Evolutionary conservation across 306 rosid species (phyloP).

Genomic region (Quillaja saponaria): DNA sequence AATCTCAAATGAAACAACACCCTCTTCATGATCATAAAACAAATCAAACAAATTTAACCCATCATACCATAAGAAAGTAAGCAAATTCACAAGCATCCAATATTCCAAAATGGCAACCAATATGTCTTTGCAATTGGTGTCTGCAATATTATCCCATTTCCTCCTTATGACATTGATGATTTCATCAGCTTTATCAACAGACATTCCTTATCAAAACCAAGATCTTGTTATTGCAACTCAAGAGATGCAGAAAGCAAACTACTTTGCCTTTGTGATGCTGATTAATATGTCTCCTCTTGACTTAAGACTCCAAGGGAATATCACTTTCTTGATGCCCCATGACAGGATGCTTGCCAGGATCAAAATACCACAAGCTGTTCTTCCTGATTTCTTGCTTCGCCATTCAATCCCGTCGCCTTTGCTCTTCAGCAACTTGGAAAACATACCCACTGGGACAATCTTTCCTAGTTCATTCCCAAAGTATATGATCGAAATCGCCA

Average conservation of each 20-base stretch:
- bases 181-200: constrained; percentile 17
- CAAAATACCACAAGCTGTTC: constrained; percentile 16
- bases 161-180: constrained; percentile 14
- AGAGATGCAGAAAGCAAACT: constrained; percentile 70
- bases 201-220: constrained; percentile 2
- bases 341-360: constrained; percentile 48
- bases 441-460: constrained; percentile 54
- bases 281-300: constrained; percentile 55
- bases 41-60: too few species aligned
- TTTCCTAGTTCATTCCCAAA: constrained; percentile 54
- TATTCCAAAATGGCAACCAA: constrained; percentile 26
- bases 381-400: constrained; percentile 47
- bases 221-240: constrained; percentile 41
- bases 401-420: constrained; percentile 70
- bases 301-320: constrained; percentile 35
- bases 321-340: constrained; percentile 76
- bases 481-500: constrained; percentile 46
- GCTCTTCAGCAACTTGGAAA: constrained; percentile 41
- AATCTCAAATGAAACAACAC: neutral
- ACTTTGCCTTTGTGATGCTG: constrained; percentile 63
- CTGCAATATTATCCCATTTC: constrained; percentile 4
- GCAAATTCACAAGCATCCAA: constrained; percentile 11
- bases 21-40: constrained; percentile 13
- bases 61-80: constrained; percentile 15
- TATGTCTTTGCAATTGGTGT: neutral